Evolutionary conservation across 2,329 filamentous ascomycete species (phyloP), one percentile per base, ranked within the genome.

Genomic region (Orbilia blumenaviensis): DNA sequence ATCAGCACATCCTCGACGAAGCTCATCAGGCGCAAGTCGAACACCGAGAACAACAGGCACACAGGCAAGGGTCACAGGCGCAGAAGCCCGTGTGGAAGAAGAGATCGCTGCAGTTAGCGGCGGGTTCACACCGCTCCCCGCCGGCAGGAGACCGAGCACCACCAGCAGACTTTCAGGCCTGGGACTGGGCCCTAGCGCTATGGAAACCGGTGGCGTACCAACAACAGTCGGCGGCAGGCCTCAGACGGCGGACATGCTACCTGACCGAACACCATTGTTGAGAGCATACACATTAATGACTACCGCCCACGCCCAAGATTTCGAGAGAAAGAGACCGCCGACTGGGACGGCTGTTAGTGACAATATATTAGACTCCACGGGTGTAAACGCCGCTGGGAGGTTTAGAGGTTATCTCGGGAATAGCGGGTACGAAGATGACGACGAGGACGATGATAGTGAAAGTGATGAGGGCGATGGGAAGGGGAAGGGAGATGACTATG

Each of bases 261-360:
- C 67, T 27, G 50, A 71, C 12, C 63, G 81, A 9, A 78, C 71
- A 10, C 78, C 72, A 6, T 25, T 78, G 12, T 48, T 23, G 78
- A 78, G 61, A 78, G 79, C 61, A 78, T 81, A 71, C 79, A 80
- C 75, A 63, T 80, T 79, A n/a, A 86, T 97, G 79, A 91, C 92
- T 2, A 87, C 90, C 77, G 94, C 94, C 4, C 95, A 98, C 82
- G 91, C 88, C 76, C 91, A 96, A 82, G 94, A 98, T 83, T 98
- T 97, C 82, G 92, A 96, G 83, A 91, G 95, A 84, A 91, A 89
- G 82, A 87, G 88, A 77, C 86, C 85, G 27, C 85, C 86, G 0
- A 84, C 85, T 36, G 80, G 81, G 38, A 80, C 81, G 8, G 27
- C 6, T 12, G 48, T 7, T 7, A 41, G 25, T 6, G 48, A 16